Evolutionary conservation across 306 rosid species (phyloP), one percentile per base, ranked within the genome.

Genomic region (Sicyos baderoa): DNA sequence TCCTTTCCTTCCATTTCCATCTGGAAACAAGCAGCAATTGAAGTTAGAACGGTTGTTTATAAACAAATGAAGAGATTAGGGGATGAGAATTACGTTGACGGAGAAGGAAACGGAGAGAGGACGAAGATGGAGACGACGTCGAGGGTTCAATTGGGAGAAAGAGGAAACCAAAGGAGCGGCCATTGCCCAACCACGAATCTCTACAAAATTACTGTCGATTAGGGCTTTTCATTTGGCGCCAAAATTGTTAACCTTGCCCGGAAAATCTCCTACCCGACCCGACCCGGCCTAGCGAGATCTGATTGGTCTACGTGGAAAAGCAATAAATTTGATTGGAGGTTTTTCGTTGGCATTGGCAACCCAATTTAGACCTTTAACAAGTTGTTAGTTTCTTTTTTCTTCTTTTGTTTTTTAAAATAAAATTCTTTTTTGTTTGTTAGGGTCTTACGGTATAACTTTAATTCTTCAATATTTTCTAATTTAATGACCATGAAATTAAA

Each of bases 1-100:
- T 82, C 89, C 72, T 72, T 57, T 45, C 88, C 87, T 80, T 81
- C 88, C 98, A 92, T 92, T 80, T 81, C 88, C 98, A 92, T 92
- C 95, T 92, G 53, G 11, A 27, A 42, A 17, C 11, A 32, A 7
- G 17, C 1, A 25, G 5, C 17, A 29, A 70, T 16, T 1, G 2
- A 51, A 58, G 13, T 61, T 37, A 17, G 50, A 61, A 61, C 4
- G 35, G 9, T 18, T 63, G 22, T 32, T 13, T 27, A 27, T 27
- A 27, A 27, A 27, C n/a, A n/a, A 25, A 25, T 32, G 2, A 4
- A 32, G 42, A 35, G 42, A 35, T 35, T 0, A 35, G 18, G 88
- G 64, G 10, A 84, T 51, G 68, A 81, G 73, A 19, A 71, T 74
- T 71, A 70, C 3, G 8, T 75, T 73, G 27, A 9, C 56, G 71